Base-by-base conservation (phyloP, 2,329 filamentous ascomycete species). In the Alternaria burnsii region DNA sequence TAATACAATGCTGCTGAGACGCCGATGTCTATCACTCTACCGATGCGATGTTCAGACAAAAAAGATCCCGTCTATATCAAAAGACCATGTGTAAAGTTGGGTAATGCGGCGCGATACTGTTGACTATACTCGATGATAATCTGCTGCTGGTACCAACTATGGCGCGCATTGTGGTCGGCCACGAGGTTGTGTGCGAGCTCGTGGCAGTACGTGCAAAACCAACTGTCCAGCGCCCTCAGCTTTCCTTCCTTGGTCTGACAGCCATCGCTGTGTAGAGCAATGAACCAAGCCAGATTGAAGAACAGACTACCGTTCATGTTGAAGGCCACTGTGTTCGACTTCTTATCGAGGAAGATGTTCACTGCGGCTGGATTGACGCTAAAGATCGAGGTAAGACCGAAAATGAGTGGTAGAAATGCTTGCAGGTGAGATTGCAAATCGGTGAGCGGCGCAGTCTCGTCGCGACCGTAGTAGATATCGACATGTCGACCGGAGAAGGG, bases 101-200 rank as follows among this genome's bases (percentile, higher is more conserved):
- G 65, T 26, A 78, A 46, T 8, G 70, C 71, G 11, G 62, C 66
- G 5, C 75, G 65, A 54, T 70, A 78, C 54, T 61, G 65, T 63
- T 76, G 74, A 46, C 72, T 74, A 43, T 71, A 78, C 64, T 78
- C 74, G 32, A 77, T 75, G n/a, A 75, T 74, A 52, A 78, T 78
- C 64, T 78, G 75, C 62, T 76, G 72, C 53, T 77, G 73, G 55
- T 77, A 78, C 76, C 76, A 78, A 26, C 66, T 75, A 55, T 78
- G 76, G 54, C 76, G 65, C 12, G 76, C 74, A 58, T 77, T 77
- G 78, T 98, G 94, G 64, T 88, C 85, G 38, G 82, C 80, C 9
- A 97, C 92, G 55, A 99, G 81, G 76, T 99, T 99, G 80, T 99
- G 95, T 59, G 95, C 94, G 77, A 99, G 81, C 81, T 99, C 96